Evolutionary conservation across 352 stramenopile genomes (phyloP), one percentile per base, ranked within the genome.

Genomic region (Globisporangium perplexum): DNA sequence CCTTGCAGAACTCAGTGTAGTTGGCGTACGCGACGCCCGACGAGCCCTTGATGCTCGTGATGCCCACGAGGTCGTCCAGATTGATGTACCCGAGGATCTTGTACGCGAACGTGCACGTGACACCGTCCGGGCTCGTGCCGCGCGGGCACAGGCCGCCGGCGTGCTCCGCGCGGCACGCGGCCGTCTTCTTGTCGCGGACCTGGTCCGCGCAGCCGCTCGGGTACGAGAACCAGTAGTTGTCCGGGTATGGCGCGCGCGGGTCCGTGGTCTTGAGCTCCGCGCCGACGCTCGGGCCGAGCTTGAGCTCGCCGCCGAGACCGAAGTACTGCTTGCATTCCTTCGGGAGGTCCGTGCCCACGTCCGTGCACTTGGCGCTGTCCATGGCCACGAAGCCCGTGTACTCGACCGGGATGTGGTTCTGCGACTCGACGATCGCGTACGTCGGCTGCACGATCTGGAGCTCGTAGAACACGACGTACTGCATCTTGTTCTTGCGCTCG

Each of bases 401-500:
- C 63, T 91, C 81, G 69, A 73, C 83, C 4, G 52, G 41, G 23
- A 45, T 58, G 14, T 45, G 31, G 33, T 79, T 65, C 46, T 77
- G 41, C 63, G 82, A 93, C 47, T 78, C 51, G 30, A 77, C 81
- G 3, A 93, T 53, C 47, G 79, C 77, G 56, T 84, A 72, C 59
- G 86, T 92, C 7, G 85, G 80, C 57, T 93, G 81, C n/a, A 69
- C 72, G 26, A 95, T 72, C 4, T 72, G 67, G 26, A 80, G 72
- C 36, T 90, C 79, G 63, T 92, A 93, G 60, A 95, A 90, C 18
- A 93, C 82, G 39, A 95, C 58, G 60, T 88, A 86, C 45, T 74
- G 53, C 63, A 90, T 87, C 18, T 79, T 70, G 64, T 90, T 91
- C 76, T 93, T 95, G 53, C 83, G 80, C 50, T 30, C n/a, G 30